A percentile compares a stretch with the other conserved stretches of the same genome.
These are phyloP conservation scores for Hypoxylon sp. DNA, from an alignment of 2,329 filamentous ascomycete species.

Conservation along the genomic window DNA sequence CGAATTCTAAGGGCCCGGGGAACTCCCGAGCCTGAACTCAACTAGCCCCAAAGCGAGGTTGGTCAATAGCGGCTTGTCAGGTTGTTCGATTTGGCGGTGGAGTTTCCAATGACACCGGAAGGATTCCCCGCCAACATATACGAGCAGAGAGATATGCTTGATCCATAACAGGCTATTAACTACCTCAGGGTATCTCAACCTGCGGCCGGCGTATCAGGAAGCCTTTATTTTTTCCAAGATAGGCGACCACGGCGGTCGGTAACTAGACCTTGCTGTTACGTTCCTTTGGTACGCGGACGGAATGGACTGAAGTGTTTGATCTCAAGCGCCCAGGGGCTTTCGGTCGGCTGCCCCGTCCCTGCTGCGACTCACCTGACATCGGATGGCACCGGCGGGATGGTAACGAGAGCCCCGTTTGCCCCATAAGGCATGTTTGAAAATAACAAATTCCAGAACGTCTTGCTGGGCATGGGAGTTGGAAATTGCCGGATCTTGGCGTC, in stretches of 20 bases:
- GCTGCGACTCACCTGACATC: slow-evolving; percentile 31
- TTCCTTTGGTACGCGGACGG: slow-evolving; percentile 8
- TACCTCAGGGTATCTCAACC: not conserved
- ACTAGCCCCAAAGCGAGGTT: slow-evolving; percentile 19
- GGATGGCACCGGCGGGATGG: slow-evolving; percentile 28
- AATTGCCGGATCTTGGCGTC: slow-evolving; percentile 30
- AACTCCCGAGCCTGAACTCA: slow-evolving; percentile 15
- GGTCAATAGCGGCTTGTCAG: slow-evolving; percentile 10
- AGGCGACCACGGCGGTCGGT: slow-evolving; percentile 7
- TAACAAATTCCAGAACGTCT: slow-evolving; percentile 27
- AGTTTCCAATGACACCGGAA: slow-evolving; percentile 19
- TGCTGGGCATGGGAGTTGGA: slow-evolving; percentile 9
- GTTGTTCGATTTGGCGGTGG: slow-evolving; percentile 23
- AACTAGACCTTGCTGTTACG: slow-evolving; percentile 3
- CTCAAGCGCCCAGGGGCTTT: too few relatives aligned
- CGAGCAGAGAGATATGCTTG: not conserved
- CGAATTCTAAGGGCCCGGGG: slow-evolving; percentile 9
- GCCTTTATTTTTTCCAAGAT: slow-evolving; percentile 1
- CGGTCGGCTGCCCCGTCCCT: slow-evolving; percentile 23
- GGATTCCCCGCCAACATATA: slow-evolving; percentile 17
- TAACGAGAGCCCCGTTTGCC: slow-evolving; percentile 22
- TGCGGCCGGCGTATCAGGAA: slow-evolving; percentile 3
- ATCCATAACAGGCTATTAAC: not conserved
- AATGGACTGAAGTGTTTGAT: slow-evolving; percentile 11
- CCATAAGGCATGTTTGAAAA: slow-evolving; percentile 29